Conservation (phyloP, 306 rosid genomes). For the Rubus idaeus region DNA sequence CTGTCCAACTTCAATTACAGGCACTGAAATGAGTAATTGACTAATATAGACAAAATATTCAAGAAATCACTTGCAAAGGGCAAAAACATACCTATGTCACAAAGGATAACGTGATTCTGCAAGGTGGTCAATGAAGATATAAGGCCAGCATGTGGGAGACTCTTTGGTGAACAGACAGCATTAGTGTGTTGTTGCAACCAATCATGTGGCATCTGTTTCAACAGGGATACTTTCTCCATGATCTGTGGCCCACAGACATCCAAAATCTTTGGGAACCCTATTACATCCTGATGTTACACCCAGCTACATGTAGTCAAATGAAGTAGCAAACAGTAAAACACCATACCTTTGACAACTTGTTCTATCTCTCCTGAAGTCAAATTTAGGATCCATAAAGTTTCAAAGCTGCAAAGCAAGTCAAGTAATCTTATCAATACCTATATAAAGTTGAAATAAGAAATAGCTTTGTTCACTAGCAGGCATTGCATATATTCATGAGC, state of each 20-base stretch:
- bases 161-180: slow-evolving; percentile 35
- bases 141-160: slow-evolving; percentile 53
- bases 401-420: slow-evolving; percentile 54
- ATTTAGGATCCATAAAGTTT: slow-evolving; percentile 70
- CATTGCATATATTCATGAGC: background rate
- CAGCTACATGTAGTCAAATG: slow-evolving; percentile 18
- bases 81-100: slow-evolving; percentile 59
- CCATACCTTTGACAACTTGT: slow-evolving; percentile 61
- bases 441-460: background rate
- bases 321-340: slow-evolving; percentile 11
- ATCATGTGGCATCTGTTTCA: slow-evolving; percentile 54
- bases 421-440: slow-evolving; percentile 1
- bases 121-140: slow-evolving; percentile 63
- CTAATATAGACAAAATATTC: slow-evolving; percentile 9
- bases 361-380: slow-evolving; percentile 52
- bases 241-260: slow-evolving; percentile 58
- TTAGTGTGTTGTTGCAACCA: slow-evolving; percentile 48
- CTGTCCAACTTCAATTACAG: slow-evolving; percentile 71
- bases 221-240: slow-evolving; percentile 46
- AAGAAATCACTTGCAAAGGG: slow-evolving; percentile 17
- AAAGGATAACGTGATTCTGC: slow-evolving; percentile 57
- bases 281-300: slow-evolving; percentile 26
- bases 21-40: slow-evolving; percentile 25
- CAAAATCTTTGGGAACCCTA: slow-evolving; percentile 58
- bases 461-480: background rate